phyloP scores from a whole-genome alignment of 345 rosid genomes.

The Camelina neglecta region DNA sequence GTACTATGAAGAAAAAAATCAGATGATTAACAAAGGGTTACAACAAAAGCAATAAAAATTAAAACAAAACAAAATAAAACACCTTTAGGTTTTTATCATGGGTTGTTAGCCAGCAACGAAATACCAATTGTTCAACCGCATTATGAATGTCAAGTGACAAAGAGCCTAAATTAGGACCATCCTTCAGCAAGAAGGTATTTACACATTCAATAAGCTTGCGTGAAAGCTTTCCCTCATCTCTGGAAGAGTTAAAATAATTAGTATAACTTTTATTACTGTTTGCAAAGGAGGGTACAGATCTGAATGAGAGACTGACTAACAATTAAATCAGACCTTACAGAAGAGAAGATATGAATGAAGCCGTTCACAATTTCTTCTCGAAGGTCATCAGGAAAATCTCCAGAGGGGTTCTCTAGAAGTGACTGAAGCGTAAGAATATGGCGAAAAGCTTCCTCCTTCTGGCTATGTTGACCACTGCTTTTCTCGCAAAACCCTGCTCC shows the following conservation, averaged over 20 bases:
- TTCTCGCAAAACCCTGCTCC: conserved; percentile 57
- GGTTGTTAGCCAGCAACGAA: conserved; percentile 72
- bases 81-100: conserved; percentile 84
- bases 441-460: conserved; percentile 82
- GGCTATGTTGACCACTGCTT: conserved; percentile 54
- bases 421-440: conserved; percentile 71
- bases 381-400: conserved; percentile 74
- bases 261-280: conserved; percentile 23
- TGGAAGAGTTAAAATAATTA: conserved; percentile 46
- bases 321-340: conserved; percentile 56
- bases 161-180: conserved; percentile 89
- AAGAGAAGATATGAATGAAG: conserved; percentile 69
- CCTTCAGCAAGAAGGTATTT: conserved; percentile 72
- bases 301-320: conserved; percentile 29
- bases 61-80: conserved; percentile 1
- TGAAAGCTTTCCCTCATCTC: conserved; percentile 93
- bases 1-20: conserved; percentile 4
- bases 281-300: not conserved
- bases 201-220: conserved; percentile 91
- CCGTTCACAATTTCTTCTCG: conserved; percentile 69
- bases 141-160: conserved; percentile 69
- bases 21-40: conserved; percentile 20
- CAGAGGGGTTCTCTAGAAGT: conserved; percentile 85
- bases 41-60: not conserved
- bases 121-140: conserved; percentile 63